A percentile compares a stretch with the other conserved stretches of the same genome.
Conservation (phyloP, 345 rosid species). For the Lepidium aucheri region DNA sequence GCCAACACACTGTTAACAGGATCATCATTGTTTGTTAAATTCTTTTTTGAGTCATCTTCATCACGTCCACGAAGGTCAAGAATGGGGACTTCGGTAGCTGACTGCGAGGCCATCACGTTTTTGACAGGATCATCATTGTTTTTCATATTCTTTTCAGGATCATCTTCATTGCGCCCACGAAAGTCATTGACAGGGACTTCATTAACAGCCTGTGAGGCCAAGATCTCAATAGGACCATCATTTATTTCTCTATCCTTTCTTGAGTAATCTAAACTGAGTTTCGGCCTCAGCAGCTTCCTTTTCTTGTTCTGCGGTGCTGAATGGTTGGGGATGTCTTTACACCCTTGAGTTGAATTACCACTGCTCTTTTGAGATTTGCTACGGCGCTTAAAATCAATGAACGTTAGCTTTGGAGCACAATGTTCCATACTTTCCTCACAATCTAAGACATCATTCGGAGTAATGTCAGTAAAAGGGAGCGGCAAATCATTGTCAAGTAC, state of each 20-base stretch:
- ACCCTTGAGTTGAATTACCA: slow-evolving; percentile 12
- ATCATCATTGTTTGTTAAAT: background rate
- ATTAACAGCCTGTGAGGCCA: background rate
- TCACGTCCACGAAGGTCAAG: background rate
- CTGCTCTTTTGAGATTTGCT: slow-evolving; percentile 22
- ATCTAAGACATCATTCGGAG: slow-evolving; percentile 2
- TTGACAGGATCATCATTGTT: background rate
- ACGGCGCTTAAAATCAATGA: slow-evolving; percentile 51
- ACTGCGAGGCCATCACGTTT: background rate
- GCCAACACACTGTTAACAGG: background rate
- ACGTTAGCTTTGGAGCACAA: slow-evolving; percentile 19
- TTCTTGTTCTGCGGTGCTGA: slow-evolving; percentile 25
- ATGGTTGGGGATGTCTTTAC: slow-evolving; percentile 7
- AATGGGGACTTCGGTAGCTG: background rate
- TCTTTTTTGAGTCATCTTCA: background rate
- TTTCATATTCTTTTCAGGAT: background rate
- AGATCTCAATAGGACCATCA: background rate
- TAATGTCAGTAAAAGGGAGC: slow-evolving; percentile 9
- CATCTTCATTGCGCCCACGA: background rate
- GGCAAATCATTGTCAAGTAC: slow-evolving; percentile 15
- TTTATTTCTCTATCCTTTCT: slow-evolving; percentile 6
- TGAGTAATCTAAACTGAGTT: slow-evolving; percentile 23
- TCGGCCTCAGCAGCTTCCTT: slow-evolving; percentile 53
- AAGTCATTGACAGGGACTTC: slow-evolving; percentile 3
- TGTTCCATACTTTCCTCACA: slow-evolving; percentile 18